phyloP scores from a whole-genome alignment of 2,329 filamentous ascomycete genomes.

The Calonectria leucothoes region DNA sequence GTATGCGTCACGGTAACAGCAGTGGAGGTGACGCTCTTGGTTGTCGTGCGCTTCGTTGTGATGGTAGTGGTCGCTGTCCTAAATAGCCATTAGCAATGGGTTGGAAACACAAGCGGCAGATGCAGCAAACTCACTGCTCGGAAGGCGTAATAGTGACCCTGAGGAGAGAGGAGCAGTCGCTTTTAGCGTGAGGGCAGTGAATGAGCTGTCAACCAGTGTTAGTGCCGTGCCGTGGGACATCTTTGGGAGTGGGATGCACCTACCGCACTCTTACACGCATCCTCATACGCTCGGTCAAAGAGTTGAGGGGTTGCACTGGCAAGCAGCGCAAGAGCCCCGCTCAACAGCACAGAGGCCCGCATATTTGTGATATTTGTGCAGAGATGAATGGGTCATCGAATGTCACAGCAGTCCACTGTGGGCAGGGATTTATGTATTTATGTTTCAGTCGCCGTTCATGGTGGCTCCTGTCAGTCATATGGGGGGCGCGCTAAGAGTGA shows the following conservation, averaged over 20 bases:
- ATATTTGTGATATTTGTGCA: not conserved
- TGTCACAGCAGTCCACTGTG: too few relatives aligned
- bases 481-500: not conserved
- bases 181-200: not conserved
- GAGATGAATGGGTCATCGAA: too few relatives aligned
- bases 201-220: not conserved
- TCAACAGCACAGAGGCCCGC: not conserved
- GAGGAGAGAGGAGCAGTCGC: not conserved
- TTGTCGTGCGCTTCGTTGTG: not conserved
- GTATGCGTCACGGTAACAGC: not conserved
- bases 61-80: not conserved
- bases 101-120: not conserved
- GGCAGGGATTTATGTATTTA: too few relatives aligned
- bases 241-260: not conserved
- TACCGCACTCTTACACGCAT: not conserved
- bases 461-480: too few relatives aligned
- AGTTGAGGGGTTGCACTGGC: not conserved
- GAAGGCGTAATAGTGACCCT: not conserved
- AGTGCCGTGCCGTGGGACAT: not conserved
- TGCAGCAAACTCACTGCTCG: not conserved
- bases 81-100: not conserved
- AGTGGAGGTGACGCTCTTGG: not conserved
- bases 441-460: too few relatives aligned
- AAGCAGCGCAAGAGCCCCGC: not conserved
- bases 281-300: not conserved